These are phyloP conservation scores for Garcia nutans DNA, from an alignment of 345 rosid species.

Conservation along the genomic window DNA sequence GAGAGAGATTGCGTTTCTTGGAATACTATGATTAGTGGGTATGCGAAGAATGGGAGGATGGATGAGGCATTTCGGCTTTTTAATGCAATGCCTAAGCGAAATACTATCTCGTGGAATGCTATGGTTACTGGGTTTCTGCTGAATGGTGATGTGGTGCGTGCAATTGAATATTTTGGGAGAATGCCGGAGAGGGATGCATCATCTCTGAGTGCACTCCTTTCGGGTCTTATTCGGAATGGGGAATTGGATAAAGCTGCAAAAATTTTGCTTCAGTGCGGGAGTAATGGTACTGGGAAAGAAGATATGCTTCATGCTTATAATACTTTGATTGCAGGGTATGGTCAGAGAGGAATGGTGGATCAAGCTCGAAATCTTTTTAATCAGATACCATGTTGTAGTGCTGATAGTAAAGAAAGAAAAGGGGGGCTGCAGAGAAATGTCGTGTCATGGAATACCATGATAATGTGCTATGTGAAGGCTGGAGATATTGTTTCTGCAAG, in stretches of 20 bases:
- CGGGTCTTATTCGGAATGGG: constrained; percentile 60
- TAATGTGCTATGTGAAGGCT: constrained; percentile 63
- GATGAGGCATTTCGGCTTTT: constrained; percentile 53
- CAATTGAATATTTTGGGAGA: constrained; percentile 44
- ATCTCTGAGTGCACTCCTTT: constrained; percentile 55
- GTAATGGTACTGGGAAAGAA: constrained; percentile 24
- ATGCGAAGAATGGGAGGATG: constrained; percentile 56
- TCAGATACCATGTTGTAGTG: constrained; percentile 38
- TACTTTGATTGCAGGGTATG: constrained; percentile 76
- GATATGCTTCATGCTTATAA: constrained; percentile 60
- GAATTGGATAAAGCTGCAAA: constrained; percentile 56
- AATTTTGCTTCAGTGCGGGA: constrained; percentile 37
- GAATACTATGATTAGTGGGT: constrained; percentile 81
- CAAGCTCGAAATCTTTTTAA: constrained; percentile 61
- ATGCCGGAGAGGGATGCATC: constrained; percentile 54
- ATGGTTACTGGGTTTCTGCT: constrained; percentile 61
- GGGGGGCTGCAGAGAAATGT: constrained; percentile 41
- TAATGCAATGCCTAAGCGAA: constrained; percentile 47
- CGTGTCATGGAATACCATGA: constrained; percentile 85
- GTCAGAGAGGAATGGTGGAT: constrained; percentile 50
- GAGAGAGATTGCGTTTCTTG: constrained; percentile 53
- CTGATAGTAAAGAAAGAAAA: constrained; percentile 15
- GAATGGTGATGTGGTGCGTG: constrained; percentile 46
- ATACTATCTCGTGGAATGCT: constrained; percentile 56
- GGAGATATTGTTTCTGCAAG: constrained; percentile 56